Evolutionary conservation across 208 protist genomes (phyloP).

Genomic region (Entamoeba invadens): DNA sequence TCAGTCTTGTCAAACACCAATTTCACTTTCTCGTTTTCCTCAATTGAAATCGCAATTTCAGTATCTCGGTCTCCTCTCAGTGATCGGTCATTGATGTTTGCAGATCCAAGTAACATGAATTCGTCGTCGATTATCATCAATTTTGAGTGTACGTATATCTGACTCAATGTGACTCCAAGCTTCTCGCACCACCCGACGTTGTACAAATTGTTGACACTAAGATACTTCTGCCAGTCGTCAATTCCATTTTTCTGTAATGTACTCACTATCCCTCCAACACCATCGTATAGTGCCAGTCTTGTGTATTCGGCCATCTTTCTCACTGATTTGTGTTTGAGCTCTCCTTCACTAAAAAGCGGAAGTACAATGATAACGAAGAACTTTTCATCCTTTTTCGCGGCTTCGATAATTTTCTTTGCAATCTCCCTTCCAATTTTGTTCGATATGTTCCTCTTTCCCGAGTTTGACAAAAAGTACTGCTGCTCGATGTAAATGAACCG

Average conservation of each 20-base stretch:
- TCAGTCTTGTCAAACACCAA: not conserved
- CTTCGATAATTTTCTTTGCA: not conserved
- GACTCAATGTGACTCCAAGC: not conserved
- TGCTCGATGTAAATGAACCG: constrained; percentile 36
- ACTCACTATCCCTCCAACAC: not conserved
- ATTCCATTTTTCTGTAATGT: not conserved
- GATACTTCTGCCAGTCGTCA: not conserved
- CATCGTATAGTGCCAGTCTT: not conserved
- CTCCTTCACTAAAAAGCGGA: not conserved
- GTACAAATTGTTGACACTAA: constrained; percentile 15
- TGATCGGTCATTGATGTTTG: constrained; percentile 50
- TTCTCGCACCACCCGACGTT: not conserved
- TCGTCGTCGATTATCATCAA: constrained; percentile 52
- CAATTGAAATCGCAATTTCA: constrained; percentile 32
- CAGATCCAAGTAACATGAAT: constrained; percentile 41
- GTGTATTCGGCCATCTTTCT: not conserved
- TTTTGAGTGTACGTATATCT: constrained; percentile 50
- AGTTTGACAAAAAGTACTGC: constrained; percentile 30
- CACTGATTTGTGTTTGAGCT: not conserved
- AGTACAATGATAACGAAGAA: not conserved
- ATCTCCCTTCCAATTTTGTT: not conserved
- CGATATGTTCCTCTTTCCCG: not conserved
- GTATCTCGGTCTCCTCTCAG: constrained; percentile 43
- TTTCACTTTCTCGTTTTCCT: not conserved
- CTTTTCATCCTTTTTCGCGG: not conserved